Conservation (phyloP, 495 filamentous ascomycete genomes). For the Penicillium argentinense region DNA sequence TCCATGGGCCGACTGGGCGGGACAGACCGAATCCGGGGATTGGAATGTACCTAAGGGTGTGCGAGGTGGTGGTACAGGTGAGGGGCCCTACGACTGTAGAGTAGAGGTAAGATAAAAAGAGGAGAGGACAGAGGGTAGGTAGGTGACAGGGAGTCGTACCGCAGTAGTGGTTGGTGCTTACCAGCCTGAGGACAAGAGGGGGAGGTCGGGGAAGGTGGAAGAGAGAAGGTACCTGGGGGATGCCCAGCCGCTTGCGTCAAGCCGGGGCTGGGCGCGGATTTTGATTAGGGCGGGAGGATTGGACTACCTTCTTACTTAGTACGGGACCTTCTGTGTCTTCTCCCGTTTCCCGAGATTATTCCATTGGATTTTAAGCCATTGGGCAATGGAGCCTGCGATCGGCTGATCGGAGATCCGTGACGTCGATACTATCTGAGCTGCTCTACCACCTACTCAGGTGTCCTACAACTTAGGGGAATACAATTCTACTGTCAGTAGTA, state of each 20-base stretch:
- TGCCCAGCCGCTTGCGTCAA: slow-evolving; percentile 35
- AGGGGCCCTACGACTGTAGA: not conserved
- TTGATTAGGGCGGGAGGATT: too few relatives aligned
- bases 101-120: slow-evolving; percentile 5
- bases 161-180: not conserved
- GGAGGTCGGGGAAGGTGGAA: not conserved
- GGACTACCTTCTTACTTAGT: too few relatives aligned
- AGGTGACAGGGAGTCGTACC: not conserved
- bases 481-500: not conserved
- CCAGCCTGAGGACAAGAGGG: slow-evolving; percentile 4
- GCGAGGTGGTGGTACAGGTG: not conserved
- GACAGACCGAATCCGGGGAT: not conserved
- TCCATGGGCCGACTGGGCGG: slow-evolving; percentile 1
- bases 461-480: too few relatives aligned
- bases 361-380: not conserved
- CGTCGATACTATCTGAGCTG: too few relatives aligned
- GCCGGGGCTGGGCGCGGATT: slow-evolving; percentile 20
- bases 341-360: too few relatives aligned
- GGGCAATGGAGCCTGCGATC: slow-evolving; percentile 8
- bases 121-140: slow-evolving; percentile 4
- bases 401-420: slow-evolving; percentile 28
- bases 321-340: too few relatives aligned
- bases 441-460: too few relatives aligned
- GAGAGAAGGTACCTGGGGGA: slow-evolving; percentile 8
- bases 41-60: not conserved